Conservation (phyloP, 2,329 filamentous ascomycete species). For the Colletotrichum coccodes region DNA sequence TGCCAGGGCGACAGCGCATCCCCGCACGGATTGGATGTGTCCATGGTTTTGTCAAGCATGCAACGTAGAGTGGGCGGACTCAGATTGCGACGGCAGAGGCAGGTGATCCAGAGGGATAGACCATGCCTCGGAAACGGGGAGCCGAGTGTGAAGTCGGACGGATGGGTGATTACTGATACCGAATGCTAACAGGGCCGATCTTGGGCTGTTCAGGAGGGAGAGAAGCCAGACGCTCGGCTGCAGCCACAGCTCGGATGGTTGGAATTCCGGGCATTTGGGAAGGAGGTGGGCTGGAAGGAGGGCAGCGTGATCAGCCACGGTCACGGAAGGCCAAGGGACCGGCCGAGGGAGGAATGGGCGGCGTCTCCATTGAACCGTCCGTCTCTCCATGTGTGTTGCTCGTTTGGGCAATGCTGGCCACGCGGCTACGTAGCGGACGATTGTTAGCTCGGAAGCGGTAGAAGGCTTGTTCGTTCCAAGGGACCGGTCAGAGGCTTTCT, state of each 20-base stretch:
- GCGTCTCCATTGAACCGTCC: not conserved
- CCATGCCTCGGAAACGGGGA: slow-evolving; percentile 27
- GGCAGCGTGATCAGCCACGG: slow-evolving; percentile 29
- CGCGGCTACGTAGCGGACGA: not conserved
- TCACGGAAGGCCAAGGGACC: slow-evolving; percentile 26
- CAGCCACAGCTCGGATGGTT: slow-evolving; percentile 33
- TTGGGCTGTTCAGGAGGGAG: slow-evolving; percentile 21
- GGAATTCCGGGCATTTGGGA: slow-evolving; percentile 31
- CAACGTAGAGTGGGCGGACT: not conserved
- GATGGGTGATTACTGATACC: slow-evolving; percentile 13
- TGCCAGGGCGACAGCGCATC: slow-evolving; percentile 18
- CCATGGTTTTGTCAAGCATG: slow-evolving; percentile 15
- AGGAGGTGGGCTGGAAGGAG: not conserved
- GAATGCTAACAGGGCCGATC: slow-evolving; percentile 1
- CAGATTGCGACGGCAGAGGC: not conserved
- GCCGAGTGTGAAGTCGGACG: slow-evolving; percentile 9
- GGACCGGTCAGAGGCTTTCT: not conserved
- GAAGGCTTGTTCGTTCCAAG: not conserved
- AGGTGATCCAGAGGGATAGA: slow-evolving; percentile 5
- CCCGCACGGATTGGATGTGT: slow-evolving; percentile 23
- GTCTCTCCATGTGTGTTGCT: not conserved
- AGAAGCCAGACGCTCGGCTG: slow-evolving; percentile 33
- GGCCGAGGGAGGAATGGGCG: slow-evolving; percentile 15
- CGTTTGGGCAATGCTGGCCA: slow-evolving; percentile 7
- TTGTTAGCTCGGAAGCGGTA: not conserved